Conservation (phyloP, 805 yeast species). For the Suhomyces kilbournensis region DNA sequence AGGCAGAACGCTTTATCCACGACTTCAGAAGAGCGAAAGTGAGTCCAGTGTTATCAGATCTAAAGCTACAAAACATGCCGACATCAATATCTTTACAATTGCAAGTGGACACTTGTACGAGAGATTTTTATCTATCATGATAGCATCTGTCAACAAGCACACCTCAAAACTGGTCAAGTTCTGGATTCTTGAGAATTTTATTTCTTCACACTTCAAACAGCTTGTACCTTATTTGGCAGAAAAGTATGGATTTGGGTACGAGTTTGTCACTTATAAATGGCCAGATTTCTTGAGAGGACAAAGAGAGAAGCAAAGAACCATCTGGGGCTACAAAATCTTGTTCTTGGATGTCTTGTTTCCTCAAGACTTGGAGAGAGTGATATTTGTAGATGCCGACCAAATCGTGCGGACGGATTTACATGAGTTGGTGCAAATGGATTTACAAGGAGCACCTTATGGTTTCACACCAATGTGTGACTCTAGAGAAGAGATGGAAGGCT, state of each 20-base stretch:
- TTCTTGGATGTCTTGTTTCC: slow-evolving; percentile 89
- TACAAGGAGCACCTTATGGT: slow-evolving; percentile 82
- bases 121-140: slow-evolving; percentile 73
- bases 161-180: slow-evolving; percentile 62
- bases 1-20: slow-evolving; percentile 38
- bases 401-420: slow-evolving; percentile 71
- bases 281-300: slow-evolving; percentile 86
- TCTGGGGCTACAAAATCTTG: slow-evolving; percentile 86
- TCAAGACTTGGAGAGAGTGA: slow-evolving; percentile 63
- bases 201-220: slow-evolving; percentile 65
- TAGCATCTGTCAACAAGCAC: slow-evolving; percentile 66
- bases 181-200: slow-evolving; percentile 82
- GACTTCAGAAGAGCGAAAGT: slow-evolving; percentile 36
- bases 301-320: slow-evolving; percentile 69
- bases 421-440: slow-evolving; percentile 64
- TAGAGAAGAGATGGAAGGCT: slow-evolving; percentile 76
- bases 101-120: slow-evolving; percentile 84
- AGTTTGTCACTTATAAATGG: slow-evolving; percentile 85
- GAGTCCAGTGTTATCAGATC: slow-evolving; percentile 1
- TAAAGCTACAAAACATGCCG: slow-evolving; percentile 41
- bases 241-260: slow-evolving; percentile 63
- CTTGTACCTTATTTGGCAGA: slow-evolving; percentile 59
- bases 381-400: slow-evolving; percentile 87
- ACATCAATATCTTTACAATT: slow-evolving; percentile 74
- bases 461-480: slow-evolving; percentile 87